Conservation (phyloP, 331 rosid genomes). For the Pyrus hybrid region DNA sequence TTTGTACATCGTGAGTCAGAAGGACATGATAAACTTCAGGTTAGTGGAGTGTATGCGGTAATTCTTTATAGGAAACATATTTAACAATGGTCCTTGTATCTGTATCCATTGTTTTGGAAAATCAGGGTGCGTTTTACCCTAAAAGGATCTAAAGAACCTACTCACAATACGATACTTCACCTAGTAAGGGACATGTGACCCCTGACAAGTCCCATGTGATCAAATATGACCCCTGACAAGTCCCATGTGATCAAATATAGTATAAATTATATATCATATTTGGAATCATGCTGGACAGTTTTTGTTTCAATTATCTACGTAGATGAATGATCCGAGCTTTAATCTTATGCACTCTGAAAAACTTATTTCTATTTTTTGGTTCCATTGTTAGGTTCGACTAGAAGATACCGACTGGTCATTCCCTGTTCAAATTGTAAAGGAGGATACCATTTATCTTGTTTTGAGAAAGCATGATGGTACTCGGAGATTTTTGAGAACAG, state of each 20-base stretch:
- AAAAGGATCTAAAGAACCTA: background rate
- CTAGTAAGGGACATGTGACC: background rate
- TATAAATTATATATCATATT: background rate
- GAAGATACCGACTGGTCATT: slow-evolving; percentile 76
- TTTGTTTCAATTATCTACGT: background rate
- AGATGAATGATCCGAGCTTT: background rate
- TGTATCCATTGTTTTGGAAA: background rate
- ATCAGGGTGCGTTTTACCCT: background rate
- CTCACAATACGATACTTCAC: background rate
- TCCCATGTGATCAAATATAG: background rate
- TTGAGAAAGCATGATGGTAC: slow-evolving; percentile 61
- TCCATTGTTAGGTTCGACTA: slow-evolving; percentile 37
- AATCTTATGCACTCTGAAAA: background rate
- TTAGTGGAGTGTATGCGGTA: slow-evolving; percentile 23
- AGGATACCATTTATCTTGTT: slow-evolving; percentile 75
- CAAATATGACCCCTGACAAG: background rate
- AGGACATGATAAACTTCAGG: slow-evolving; percentile 83
- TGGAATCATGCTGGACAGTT: background rate
- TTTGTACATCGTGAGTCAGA: slow-evolving; percentile 47
- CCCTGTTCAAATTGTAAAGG: slow-evolving; percentile 73
- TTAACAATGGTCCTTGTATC: background rate
- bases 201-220: no score
- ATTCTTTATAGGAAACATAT: background rate
- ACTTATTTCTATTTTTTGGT: background rate
- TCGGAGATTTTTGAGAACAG: slow-evolving; percentile 61